Evolutionary conservation across 129 eudicot genomes (phyloP).

Genomic region (Lonicera japonica): DNA sequence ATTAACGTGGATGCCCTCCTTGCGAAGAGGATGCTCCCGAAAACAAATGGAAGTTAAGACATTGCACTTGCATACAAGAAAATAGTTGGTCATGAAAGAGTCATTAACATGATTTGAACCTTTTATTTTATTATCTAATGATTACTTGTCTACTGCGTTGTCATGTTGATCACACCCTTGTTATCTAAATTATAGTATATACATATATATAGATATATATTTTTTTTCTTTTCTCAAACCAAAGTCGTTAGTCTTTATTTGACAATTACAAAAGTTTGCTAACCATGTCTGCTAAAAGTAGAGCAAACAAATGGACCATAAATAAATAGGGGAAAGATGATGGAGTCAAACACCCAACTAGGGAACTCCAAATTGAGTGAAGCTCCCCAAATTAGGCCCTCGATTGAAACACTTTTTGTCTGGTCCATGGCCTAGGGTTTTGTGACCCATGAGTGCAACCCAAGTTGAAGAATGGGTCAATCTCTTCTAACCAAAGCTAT

Average conservation of each 20-base stretch:
- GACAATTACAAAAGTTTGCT: slow-evolving; percentile 6
- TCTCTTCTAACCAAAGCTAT: slow-evolving; percentile 20
- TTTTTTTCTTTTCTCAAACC: neutral
- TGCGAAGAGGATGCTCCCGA: too few species aligned
- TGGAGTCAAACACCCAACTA: slow-evolving; percentile 13
- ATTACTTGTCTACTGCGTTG: too few species aligned
- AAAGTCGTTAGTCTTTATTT: too few species aligned
- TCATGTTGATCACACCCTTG: too few species aligned
- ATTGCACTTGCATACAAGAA: too few species aligned
- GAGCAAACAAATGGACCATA: slow-evolving; percentile 9
- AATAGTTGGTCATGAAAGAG: too few species aligned
- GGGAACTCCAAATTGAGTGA: slow-evolving; percentile 6
- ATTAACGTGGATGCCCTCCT: too few species aligned
- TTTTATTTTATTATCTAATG: too few species aligned
- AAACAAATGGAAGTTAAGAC: too few species aligned
- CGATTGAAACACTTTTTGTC: slow-evolving; percentile 7
- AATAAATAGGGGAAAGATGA: slow-evolving; percentile 2
- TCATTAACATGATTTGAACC: too few species aligned
- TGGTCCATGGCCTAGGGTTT: slow-evolving; percentile 9
- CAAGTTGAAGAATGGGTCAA: slow-evolving; percentile 20
- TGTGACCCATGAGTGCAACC: slow-evolving; percentile 14
- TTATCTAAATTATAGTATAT: too few species aligned
- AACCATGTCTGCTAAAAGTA: slow-evolving; percentile 13
- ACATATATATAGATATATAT: too few species aligned
- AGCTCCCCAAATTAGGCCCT: slow-evolving; percentile 8